Evolutionary conservation across 2,329 filamentous ascomycete species (phyloP), one percentile per base, ranked within the genome.

Genomic region (Apiospora sp.): DNA sequence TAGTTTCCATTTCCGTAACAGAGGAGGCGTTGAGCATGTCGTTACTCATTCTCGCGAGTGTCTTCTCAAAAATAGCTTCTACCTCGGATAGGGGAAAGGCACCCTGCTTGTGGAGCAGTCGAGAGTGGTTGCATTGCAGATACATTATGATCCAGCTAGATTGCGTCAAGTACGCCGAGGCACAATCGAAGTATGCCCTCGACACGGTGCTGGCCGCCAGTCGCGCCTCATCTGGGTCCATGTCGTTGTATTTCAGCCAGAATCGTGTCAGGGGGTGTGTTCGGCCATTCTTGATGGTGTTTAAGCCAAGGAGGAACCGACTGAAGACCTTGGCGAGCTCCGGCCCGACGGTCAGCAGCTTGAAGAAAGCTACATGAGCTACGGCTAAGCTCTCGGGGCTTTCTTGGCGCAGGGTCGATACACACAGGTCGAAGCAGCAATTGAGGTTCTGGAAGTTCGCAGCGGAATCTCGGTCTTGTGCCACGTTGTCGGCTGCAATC

Each of bases 341-440:
- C 19, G 70, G 69, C 7, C 71, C 71, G 27, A 73, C 67, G 13
- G 24, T 41, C 37, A 71, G 37, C 19, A 73, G 44, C 13, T 69
- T 67, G 48, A 73, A 67, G 61, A 48, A 73, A 37, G 64, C 70
- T 12, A 58, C 67, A 41, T 49, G 68, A 12, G n/a, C 61, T 48
- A 19, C 58, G 22, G 68, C 34, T 37, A 70, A 43, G 68, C 34
- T 24, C 43, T 67, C 41, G 41, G 70, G 51, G 64, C 69, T 61
- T 34, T 51, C 64, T 30, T 73, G 64, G 16, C 71, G 54, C 4
- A 71, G 14, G 16, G 71, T 51, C 10, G 69, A 48, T 10, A 41
- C 41, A 41, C 44, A 73, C 67, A 64, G 22, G 22, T 73, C 72
- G 43, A 73, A 71, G 48, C 61, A 73, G n/a, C 49, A 49, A 44